Base-by-base conservation (phyloP, 805 yeast species). In the Wickerhamiella qilinensis region DNA sequence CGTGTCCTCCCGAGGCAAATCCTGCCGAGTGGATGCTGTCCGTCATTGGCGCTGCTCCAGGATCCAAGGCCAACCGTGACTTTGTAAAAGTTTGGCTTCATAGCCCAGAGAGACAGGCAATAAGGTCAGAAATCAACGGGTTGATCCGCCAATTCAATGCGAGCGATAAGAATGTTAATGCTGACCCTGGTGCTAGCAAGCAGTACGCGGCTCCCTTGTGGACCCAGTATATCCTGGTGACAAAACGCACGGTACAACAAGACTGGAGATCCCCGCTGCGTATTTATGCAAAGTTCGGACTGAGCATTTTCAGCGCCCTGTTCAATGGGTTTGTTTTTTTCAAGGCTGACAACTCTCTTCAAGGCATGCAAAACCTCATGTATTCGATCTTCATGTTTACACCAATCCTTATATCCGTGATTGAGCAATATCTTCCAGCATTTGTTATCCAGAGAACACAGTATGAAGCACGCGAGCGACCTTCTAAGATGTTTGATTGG, bases 21-120 rank as follows among this genome's bases (percentile, higher is more conserved):
- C 82, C 83, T 24, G 82, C 82, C 25, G 83, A 75, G 56, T 76
- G 73, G 57, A 72, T 76, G 53, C 58, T 76, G 48, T 75, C 75
- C 43, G 69, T 70, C 42, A 74, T 77, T 54, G 84, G 85, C 42
- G 83, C 84, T 21, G 83, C 80, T 55, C 81, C 84, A 3, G 74
- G 79, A 31, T 75, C 81, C 3, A 47, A 59, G 38, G 68, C 65
- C 15, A 47, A 55, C 20, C 66, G 63, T 36, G 74, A 77, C 53
- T 77, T 81, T 77, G 58, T 60, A 55, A 69, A 73, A 9, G 58
- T 67, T 16, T 77, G 85, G 85, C 42, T 40, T 4, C 54, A 53
- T 8, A 70, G 64, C 40, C 67, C 54, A 27, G 70, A 69, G 40
- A 46, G 34, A 39, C 36, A 36, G 12, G 39, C 28, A 4, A 48